Conservation (phyloP, 139 green algal genomes). For the Chlamydomonas incerta region DNA sequence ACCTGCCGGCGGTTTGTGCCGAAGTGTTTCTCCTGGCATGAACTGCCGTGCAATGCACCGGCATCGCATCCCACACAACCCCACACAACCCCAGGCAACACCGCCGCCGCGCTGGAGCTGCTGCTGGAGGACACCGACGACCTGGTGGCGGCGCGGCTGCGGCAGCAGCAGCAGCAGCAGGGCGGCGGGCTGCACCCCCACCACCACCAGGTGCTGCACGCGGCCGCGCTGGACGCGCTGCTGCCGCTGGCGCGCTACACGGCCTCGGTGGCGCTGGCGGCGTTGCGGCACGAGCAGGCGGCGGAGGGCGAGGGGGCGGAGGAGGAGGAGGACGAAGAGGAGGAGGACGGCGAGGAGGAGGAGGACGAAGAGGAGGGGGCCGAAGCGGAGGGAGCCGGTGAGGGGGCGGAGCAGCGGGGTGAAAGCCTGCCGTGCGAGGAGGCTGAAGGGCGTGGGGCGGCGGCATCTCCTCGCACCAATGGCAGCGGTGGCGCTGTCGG, state of each 20-base stretch:
- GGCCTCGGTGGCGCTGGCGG: background rate
- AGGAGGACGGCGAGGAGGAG: background rate
- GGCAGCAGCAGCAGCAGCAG: background rate
- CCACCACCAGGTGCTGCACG: too few species aligned
- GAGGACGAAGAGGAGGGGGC: background rate
- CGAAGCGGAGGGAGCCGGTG: background rate
- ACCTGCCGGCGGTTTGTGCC: too few species aligned
- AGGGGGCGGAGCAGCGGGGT: too few species aligned
- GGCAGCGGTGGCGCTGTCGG: too few species aligned
- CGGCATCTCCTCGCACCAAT: too few species aligned
- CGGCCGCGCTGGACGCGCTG: background rate
- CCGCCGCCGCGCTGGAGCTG: constrained; percentile 6
- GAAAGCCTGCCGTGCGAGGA: too few species aligned
- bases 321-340: background rate
- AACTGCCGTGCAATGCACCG: too few species aligned
- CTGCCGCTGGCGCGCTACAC: constrained; percentile 27
- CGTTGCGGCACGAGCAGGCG: background rate
- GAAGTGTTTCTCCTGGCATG: too few species aligned
- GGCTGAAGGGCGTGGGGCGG: too few species aligned
- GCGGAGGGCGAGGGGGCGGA: background rate
- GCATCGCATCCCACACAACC: too few species aligned
- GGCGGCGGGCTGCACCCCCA: too few species aligned
- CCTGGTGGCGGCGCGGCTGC: background rate
- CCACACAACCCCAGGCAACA: background rate
- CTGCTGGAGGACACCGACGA: constrained; percentile 27